Percentiles rank a stretch among this genome's conserved stretches.
Evolutionary conservation across 23 red algal genomes (phyloP).

Genomic region (Cyanidiococcus yangmingshanensis): DNA sequence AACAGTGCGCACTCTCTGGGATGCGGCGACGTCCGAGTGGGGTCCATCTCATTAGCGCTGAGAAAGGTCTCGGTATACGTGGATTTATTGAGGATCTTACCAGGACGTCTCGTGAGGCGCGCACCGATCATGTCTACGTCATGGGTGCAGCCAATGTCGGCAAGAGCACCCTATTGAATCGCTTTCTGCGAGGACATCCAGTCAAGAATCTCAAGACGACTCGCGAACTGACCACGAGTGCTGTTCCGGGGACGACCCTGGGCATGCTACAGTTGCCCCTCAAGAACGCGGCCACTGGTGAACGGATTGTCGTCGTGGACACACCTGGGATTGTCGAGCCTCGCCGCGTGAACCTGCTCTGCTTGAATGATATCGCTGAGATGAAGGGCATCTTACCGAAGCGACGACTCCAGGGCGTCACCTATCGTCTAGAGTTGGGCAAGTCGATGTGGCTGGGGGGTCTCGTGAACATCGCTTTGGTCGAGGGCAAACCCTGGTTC

Average conservation of each 20-base stretch:
- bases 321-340: constrained; percentile 86
- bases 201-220: background rate
- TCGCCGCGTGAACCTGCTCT: constrained; percentile 58
- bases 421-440: constrained; percentile 52
- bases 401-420: constrained; percentile 41
- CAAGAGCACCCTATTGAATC: constrained; percentile 88
- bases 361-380: constrained; percentile 33
- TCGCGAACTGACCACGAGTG: constrained; percentile 46
- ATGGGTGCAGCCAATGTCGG: constrained; percentile 95
- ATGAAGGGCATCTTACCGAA: constrained; percentile 70
- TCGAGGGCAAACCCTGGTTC: constrained; percentile 64
- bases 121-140: constrained; percentile 59
- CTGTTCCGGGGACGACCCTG: constrained; percentile 88
- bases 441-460: constrained; percentile 83
- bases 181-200: constrained; percentile 18
- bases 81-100: constrained; percentile 41
- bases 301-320: constrained; percentile 29
- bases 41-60: constrained; percentile 58
- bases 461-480: constrained; percentile 61
- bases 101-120: constrained; percentile 22
- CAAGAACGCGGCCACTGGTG: constrained; percentile 5
- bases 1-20: constrained; percentile 25
- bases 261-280: constrained; percentile 65
- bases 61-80: constrained; percentile 47
- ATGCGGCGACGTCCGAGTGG: constrained; percentile 5